Evolutionary conservation across 495 filamentous ascomycete species (phyloP).

Genomic region (Neurospora pannonica): DNA sequence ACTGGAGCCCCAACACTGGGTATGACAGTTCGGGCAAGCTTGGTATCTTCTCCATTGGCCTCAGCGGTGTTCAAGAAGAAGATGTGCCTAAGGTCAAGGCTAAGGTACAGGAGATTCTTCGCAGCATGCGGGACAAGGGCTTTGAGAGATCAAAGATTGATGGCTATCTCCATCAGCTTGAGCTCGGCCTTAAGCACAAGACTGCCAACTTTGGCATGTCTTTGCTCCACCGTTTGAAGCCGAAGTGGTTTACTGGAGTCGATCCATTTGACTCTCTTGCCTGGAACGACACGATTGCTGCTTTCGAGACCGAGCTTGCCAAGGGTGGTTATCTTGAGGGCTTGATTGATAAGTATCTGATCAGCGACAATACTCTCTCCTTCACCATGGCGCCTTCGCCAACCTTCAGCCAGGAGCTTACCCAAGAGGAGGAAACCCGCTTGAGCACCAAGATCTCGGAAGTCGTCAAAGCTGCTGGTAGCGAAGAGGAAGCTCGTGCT

Average conservation of each 20-base stretch:
- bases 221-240: constrained; percentile 76
- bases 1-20: constrained; percentile 90
- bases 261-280: constrained; percentile 84
- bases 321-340: constrained; percentile 73
- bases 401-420: constrained; percentile 62
- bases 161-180: constrained; percentile 86
- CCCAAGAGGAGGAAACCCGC: constrained; percentile 63
- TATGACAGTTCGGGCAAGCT: constrained; percentile 67
- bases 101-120: constrained; percentile 58
- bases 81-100: constrained; percentile 69
- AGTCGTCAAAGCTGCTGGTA: constrained; percentile 56
- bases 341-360: constrained; percentile 78
- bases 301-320: constrained; percentile 64
- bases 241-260: constrained; percentile 88
- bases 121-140: constrained; percentile 55
- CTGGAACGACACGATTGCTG: constrained; percentile 77
- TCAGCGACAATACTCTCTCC: constrained; percentile 76
- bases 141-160: constrained; percentile 87
- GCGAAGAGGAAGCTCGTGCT: constrained; percentile 57
- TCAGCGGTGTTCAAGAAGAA: constrained; percentile 73
- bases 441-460: constrained; percentile 61
- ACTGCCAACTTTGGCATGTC: constrained; percentile 89
- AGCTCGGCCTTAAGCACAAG: constrained; percentile 85
- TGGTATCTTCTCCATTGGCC: constrained; percentile 80
- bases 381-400: constrained; percentile 90